Evolutionary conservation across 108 stramenopile genomes (phyloP), one percentile per base, ranked within the genome.

Genomic region (Heterococcus sp.): DNA sequence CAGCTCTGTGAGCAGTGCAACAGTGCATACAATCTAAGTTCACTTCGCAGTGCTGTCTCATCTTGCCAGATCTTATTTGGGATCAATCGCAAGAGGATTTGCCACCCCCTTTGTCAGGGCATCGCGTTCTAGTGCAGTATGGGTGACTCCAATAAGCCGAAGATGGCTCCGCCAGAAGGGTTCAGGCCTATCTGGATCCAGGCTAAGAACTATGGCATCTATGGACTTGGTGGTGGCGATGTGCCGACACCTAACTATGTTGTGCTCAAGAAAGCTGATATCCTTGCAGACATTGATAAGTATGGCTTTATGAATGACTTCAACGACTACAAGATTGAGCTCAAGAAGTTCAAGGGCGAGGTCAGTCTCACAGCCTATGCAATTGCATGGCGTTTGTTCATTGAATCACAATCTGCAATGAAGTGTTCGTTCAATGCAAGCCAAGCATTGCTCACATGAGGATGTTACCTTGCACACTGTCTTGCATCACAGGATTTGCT

Each of bases 291-390:
- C 32, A 68, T 90, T n/a, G 84, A 30, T n/a, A 70, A 71, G 40
- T 66, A 82, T n/a, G 88, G 88, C 38, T 86, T 90, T 58, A 88
- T 88, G 86, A 83, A 83, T 32, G 86, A 88, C 66, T 90, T 87
- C 69, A 81, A 89, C 63, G 84, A 84, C 30, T 86, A 84, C 31
- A 87, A 87, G 87, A 80, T 71, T 58, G 46, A 58, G 14, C 46
- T 58, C 46, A 58, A 58, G 46, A 58, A 58, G 46, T 58, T 14
- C 46, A 58, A 58, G 46, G 46, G 46, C 21, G 46, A 58, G 46
- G 46, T 58, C 14, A 58, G 46, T 14, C 46, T 58, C 8, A 14
- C n/a, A n/a, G 46, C 8, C 21, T 58, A 14, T 8, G 46, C 46
- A 58, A 8, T 8, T 58, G 46, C 46, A 8, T 58, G 46, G n/a